Conservation (phyloP, 1,284 basidiomycete genomes). For the Chondrostereum purpureum region DNA sequence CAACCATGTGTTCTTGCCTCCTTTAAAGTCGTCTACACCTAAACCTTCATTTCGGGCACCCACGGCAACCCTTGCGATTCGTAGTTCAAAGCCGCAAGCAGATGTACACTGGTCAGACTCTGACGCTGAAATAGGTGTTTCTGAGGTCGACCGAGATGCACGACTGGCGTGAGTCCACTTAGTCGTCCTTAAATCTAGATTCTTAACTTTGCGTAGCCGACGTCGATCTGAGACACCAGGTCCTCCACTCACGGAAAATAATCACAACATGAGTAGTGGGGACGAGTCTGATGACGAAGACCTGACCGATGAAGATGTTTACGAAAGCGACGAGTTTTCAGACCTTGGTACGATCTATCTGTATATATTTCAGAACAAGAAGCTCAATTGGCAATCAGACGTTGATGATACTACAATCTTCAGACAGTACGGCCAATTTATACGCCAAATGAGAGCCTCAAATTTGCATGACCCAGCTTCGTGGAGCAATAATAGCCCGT, state of each 20-base stretch:
- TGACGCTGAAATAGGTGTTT: conserved; percentile 54
- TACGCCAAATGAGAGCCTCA: conserved; percentile 29
- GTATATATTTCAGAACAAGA: too few relatives aligned
- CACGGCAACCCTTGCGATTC: background rate
- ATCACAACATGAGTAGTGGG: conserved; percentile 52
- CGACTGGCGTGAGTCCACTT: conserved; percentile 47
- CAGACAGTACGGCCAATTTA: conserved; percentile 31
- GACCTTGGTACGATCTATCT: conserved; percentile 25
- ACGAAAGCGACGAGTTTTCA: conserved; percentile 49
- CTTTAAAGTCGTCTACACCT: background rate
- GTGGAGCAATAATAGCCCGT: conserved; percentile 31
- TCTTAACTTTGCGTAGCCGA: conserved; percentile 27
- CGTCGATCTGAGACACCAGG: conserved; percentile 41
- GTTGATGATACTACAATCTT: conserved; percentile 22
- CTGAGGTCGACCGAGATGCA: conserved; percentile 61
- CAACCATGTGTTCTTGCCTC: background rate
- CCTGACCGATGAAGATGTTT: conserved; percentile 46
- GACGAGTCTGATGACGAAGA: conserved; percentile 77
- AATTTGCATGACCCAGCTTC: conserved; percentile 19
- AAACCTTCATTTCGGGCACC: conserved; percentile 12
- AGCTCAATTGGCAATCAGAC: too few relatives aligned
- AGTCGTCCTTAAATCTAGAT: background rate
- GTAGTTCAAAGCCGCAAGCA: background rate
- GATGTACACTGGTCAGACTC: conserved; percentile 51
- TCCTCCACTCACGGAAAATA: conserved; percentile 27